Percentiles rank a stretch among this genome's conserved stretches.
Evolutionary conservation across 140 eudicot species (phyloP).

Genomic region (Senecio squalidus): DNA sequence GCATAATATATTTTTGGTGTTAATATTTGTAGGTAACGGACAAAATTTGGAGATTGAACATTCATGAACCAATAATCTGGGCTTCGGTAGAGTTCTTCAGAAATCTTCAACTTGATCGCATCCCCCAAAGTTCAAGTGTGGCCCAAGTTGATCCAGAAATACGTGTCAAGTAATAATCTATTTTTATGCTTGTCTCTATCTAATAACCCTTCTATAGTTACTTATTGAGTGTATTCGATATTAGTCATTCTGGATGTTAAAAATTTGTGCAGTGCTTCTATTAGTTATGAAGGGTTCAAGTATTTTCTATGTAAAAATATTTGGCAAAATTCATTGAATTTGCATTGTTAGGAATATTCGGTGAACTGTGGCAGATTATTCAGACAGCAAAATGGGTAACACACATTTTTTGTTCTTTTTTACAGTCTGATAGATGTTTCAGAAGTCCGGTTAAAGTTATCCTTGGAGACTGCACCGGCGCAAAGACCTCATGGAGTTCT

Average conservation of each 20-base stretch:
- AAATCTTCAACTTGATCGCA: constrained; percentile 74
- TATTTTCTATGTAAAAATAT: too few relatives aligned
- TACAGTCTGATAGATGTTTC: constrained; percentile 94
- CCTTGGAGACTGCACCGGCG: constrained; percentile 97
- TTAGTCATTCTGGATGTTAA: too few relatives aligned
- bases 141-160: constrained; percentile 98
- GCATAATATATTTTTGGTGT: constrained; percentile 13
- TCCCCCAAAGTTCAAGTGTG: constrained; percentile 57
- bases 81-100: constrained; percentile 75
- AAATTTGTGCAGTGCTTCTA: too few relatives aligned
- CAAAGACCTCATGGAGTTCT: constrained; percentile 96
- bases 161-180: constrained; percentile 70
- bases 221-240: too few relatives aligned
- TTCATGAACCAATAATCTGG: constrained; percentile 98
- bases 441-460: constrained; percentile 77
- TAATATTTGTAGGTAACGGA: constrained; percentile 66
- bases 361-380: too few relatives aligned
- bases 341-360: too few relatives aligned
- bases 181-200: background rate
- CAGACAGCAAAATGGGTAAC: background rate
- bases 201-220: background rate
- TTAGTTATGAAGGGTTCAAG: too few relatives aligned
- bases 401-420: constrained; percentile 3
- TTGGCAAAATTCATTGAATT: too few relatives aligned
- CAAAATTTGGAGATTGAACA: constrained; percentile 76